These are phyloP conservation scores for Fusarium compactum DNA, from an alignment of 2,329 filamentous ascomycete species.

Conservation along the genomic window DNA sequence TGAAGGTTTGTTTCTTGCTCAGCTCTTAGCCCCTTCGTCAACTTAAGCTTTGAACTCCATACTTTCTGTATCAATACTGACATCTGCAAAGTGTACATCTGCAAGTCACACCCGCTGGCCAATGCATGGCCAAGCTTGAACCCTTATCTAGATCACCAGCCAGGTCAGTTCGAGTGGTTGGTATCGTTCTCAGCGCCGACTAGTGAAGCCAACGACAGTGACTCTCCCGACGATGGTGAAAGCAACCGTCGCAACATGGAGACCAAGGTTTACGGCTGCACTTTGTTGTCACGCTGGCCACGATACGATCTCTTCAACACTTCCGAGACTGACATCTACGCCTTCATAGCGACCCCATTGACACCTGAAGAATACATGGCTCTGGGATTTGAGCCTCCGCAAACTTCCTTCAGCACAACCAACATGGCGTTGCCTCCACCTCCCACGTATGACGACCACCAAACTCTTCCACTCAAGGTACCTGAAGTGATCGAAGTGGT, in stretches of 20 bases:
- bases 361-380: constrained; percentile 41
- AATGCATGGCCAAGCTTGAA: constrained; percentile 43
- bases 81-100: constrained; percentile 18
- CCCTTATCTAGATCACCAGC: constrained; percentile 58
- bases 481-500: constrained; percentile 48
- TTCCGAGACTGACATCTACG: constrained; percentile 55
- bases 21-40: neutral
- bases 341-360: constrained; percentile 62
- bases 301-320: constrained; percentile 39
- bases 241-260: constrained; percentile 25
- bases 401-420: constrained; percentile 23
- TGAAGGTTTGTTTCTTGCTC: constrained; percentile 34
- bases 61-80: constrained; percentile 27
- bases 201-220: constrained; percentile 39
- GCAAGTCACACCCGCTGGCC: constrained; percentile 43
- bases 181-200: constrained; percentile 54
- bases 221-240: constrained; percentile 23
- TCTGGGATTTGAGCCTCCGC: constrained; percentile 33
- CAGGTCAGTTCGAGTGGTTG: constrained; percentile 65
- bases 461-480: constrained; percentile 46
- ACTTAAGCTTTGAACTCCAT: neutral
- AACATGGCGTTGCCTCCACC: constrained; percentile 46
- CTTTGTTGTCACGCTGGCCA: constrained; percentile 58
- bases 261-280: constrained; percentile 63
- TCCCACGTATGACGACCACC: constrained; percentile 42